Evolutionary conservation across 192 early-diverging fungal species (phyloP).

Genomic region (Gaertneriomyces semiglobifer): DNA sequence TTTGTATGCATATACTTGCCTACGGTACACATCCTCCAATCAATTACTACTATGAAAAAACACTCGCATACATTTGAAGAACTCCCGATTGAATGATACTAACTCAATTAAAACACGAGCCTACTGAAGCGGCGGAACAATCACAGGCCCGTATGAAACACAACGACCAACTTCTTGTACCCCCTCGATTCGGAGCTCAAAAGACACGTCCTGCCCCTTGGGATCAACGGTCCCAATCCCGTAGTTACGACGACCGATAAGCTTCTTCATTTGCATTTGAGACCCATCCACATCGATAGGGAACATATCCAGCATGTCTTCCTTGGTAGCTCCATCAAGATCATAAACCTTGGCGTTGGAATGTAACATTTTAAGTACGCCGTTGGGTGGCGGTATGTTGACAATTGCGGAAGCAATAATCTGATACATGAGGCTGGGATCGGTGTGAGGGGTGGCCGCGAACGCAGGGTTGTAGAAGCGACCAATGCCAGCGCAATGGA

Average conservation of each 20-base stretch:
- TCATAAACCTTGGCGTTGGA: neutral
- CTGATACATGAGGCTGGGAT: slow-evolving; percentile 24
- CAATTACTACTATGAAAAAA: no score
- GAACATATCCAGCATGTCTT: slow-evolving; percentile 15
- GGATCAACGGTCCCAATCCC: neutral
- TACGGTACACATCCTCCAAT: no score
- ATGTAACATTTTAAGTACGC: slow-evolving; percentile 19
- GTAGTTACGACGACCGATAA: slow-evolving; percentile 12
- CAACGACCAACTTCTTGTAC: slow-evolving; percentile 4
- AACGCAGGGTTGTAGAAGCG: slow-evolving; percentile 35
- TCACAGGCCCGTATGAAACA: slow-evolving; percentile 11
- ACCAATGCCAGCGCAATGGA: slow-evolving; percentile 42
- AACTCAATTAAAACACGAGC: no score
- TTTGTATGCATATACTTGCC: no score
- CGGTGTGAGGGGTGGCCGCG: neutral
- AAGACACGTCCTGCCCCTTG: neutral
- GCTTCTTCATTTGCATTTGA: neutral
- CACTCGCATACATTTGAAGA: no score
- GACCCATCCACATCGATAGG: slow-evolving; percentile 7
- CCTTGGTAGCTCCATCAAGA: neutral
- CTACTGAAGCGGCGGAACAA: slow-evolving; percentile 1
- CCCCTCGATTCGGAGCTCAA: slow-evolving; percentile 7
- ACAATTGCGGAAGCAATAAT: slow-evolving; percentile 19
- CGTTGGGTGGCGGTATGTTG: slow-evolving; percentile 23
- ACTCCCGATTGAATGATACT: no score